Evolutionary conservation across 306 rosid genomes (phyloP), one percentile per base, ranked within the genome.

Genomic region (Quercus suber): DNA sequence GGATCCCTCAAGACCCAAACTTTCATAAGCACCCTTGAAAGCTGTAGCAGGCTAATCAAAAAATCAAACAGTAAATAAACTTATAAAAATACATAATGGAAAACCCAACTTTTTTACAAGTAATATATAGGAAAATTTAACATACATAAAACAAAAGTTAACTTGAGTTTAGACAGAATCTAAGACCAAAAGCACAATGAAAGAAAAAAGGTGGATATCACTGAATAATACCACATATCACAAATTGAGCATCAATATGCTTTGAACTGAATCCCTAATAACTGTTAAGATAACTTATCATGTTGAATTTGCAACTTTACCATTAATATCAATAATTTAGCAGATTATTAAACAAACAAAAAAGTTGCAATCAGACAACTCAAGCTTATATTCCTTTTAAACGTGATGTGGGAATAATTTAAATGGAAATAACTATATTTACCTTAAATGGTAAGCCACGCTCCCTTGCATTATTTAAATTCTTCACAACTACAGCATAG

Each of bases 1-100:
- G 81, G 96, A 83, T 71, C 87, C 85, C 82, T 91, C 92, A 68
- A 89, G 84, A 74, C 89, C 86, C 84, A 95, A 73, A 84, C 91
- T 88, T 82, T 95, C 97, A 76, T 93, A 93, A 73, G 97, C 94
- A 67, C 86, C 88, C 89, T 86, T 93, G 92, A 95, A 93, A 80
- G 88, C 91, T 82, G 94, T 78, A 74, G 97, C 96, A 59, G 95
- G 90, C 99, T 95, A 78, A 13, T 70, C 4, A 75, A 67, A 81
- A 56, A 53, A 53, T 69, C 71, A 74, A 58, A 76, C 12, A 55
- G 53, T 41, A 73, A 72, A 43, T 28, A 60, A 5, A 7, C 25
- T 55, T 69, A 43, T 28, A 60, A 5, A 7, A 56, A 43, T 71
- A 64, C 30, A n/a, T 57, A 56, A 25, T 49, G 33, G 63, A 71